Percentiles rank a stretch among this genome's conserved stretches.
Conservation (phyloP, 179 eudicot species). For the Beta lomatogona region DNA sequence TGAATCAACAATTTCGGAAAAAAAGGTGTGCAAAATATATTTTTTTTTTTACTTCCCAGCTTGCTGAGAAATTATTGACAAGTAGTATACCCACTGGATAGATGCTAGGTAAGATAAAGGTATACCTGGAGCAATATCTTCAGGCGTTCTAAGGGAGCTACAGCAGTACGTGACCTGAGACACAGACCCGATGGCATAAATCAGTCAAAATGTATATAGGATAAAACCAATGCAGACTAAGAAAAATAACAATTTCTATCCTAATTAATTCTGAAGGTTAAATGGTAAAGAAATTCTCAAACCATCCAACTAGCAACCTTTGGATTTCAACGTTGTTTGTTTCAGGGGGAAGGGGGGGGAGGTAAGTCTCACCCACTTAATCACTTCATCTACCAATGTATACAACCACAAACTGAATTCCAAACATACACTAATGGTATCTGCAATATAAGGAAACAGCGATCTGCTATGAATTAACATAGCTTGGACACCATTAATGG, state of each 20-base stretch:
- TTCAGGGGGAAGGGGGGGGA: too few relatives aligned
- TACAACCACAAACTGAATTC: neutral
- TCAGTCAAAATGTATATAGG: neutral
- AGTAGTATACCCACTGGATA: neutral
- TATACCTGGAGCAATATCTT: conserved; percentile 83
- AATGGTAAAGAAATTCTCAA: neutral
- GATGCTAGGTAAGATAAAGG: neutral
- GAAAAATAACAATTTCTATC: neutral
- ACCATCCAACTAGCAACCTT: neutral
- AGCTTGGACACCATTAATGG: too few relatives aligned
- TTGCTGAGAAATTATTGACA: neutral
- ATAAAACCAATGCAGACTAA: neutral
- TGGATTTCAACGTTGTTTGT: neutral
- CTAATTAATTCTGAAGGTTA: neutral
- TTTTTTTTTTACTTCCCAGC: neutral
- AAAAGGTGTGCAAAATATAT: neutral
- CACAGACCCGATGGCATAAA: conserved; percentile 11
- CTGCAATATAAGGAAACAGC: neutral
- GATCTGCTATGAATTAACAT: too few relatives aligned
- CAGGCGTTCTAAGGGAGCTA: conserved; percentile 78
- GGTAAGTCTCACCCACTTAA: neutral
- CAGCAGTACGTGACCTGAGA: conserved; percentile 87
- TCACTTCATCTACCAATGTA: neutral
- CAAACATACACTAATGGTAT: neutral
- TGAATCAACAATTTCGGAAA: neutral